A percentile compares a stretch with the other conserved stretches of the same genome.
phyloP scores from a whole-genome alignment of 495 filamentous ascomycete species.

The Terfezia boudieri region DNA sequence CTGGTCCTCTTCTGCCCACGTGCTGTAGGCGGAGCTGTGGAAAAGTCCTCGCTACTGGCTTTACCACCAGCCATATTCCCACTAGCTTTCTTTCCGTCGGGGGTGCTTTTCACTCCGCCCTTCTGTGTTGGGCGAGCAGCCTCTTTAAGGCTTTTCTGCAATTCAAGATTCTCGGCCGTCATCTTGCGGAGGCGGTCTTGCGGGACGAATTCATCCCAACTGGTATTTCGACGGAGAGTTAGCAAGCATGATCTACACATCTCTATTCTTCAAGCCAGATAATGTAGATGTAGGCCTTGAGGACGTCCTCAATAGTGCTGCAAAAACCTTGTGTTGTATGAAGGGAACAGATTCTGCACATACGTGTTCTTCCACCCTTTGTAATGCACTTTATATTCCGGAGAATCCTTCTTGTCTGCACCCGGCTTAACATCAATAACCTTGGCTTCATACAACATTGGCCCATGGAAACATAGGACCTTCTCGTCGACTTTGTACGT shows the following conservation, averaged over 20 bases:
- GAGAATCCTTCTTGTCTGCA: constrained; percentile 48
- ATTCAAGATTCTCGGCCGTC: constrained; percentile 62
- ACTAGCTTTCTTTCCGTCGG: constrained; percentile 1
- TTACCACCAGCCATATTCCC: constrained; percentile 13
- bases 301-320: too few relatives aligned
- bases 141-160: constrained; percentile 19
- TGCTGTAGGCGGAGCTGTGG: constrained; percentile 28
- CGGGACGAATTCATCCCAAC: constrained; percentile 97
- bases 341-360: constrained; percentile 19
- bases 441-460: constrained; percentile 92
- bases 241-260: not conserved
- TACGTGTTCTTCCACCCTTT: constrained; percentile 97
- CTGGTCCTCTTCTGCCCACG: constrained; percentile 40
- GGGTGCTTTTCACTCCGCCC: not conserved
- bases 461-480: constrained; percentile 90
- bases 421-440: constrained; percentile 51
- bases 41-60: constrained; percentile 16
- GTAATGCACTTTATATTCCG: constrained; percentile 83
- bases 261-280: not conserved
- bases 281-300: not conserved
- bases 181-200: constrained; percentile 86
- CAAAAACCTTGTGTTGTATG: too few relatives aligned
- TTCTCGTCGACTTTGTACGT: constrained; percentile 70
- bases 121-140: not conserved
- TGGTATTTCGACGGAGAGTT: constrained; percentile 13